Conservation (phyloP, 352 stramenopile genomes). For the Phytophthora crassamura region DNA sequence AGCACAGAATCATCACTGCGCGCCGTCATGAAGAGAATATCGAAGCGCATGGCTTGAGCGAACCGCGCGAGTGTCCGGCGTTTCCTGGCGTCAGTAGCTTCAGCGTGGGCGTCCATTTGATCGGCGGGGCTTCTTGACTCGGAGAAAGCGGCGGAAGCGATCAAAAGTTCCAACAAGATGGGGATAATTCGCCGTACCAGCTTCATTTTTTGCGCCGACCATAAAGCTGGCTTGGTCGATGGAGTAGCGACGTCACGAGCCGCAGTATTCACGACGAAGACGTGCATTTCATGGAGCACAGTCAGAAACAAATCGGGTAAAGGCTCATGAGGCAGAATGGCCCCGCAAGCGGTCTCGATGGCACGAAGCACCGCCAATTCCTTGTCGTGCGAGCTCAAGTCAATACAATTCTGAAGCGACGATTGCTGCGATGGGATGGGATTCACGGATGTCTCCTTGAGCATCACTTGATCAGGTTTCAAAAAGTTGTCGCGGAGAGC, state of each 20-base stretch:
- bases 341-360: constrained; percentile 33
- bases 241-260: not conserved
- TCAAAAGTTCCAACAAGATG: constrained; percentile 46
- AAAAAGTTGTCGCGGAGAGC: constrained; percentile 69
- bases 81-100: constrained; percentile 20
- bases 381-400: constrained; percentile 49
- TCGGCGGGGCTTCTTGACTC: constrained; percentile 26
- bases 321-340: constrained; percentile 51
- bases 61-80: constrained; percentile 43
- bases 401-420: constrained; percentile 46
- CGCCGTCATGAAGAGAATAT: constrained; percentile 46
- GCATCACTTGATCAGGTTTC: constrained; percentile 47
- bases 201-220: constrained; percentile 45
- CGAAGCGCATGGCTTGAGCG: constrained; percentile 38
- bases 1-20: constrained; percentile 49
- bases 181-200: constrained; percentile 44
- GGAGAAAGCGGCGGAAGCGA: constrained; percentile 34
- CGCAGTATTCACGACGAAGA: constrained; percentile 26
- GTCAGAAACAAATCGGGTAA: constrained; percentile 46
- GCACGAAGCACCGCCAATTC: constrained; percentile 47
- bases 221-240: constrained; percentile 23
- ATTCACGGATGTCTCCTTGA: constrained; percentile 53
- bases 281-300: constrained; percentile 49
- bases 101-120: not conserved
- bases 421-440: constrained; percentile 14